Conservation (phyloP, 2,329 filamentous ascomycete genomes). For the Phoma herbarum region DNA sequence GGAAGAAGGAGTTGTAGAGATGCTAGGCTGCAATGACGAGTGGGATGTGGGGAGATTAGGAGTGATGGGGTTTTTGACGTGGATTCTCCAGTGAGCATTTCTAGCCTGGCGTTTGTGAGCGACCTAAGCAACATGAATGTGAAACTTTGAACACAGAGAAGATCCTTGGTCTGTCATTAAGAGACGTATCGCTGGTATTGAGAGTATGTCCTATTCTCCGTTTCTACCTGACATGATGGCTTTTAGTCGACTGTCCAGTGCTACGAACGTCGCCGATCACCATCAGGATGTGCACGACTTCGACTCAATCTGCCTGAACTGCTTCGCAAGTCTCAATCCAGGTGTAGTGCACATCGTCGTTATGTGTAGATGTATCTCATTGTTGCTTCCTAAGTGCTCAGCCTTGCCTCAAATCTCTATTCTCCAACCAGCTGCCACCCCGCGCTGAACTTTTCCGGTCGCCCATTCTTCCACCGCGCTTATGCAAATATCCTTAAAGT, state of each 20-base stretch:
- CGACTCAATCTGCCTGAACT: neutral
- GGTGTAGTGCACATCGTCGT: neutral
- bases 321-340: neutral
- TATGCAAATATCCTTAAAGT: constrained; percentile 51
- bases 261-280: no score
- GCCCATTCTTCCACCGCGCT: constrained; percentile 9
- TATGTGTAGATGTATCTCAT: constrained; percentile 24
- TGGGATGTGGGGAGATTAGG: neutral
- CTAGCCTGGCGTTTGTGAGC: constrained; percentile 25
- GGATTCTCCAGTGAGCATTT: constrained; percentile 20
- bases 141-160: neutral
- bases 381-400: constrained; percentile 17
- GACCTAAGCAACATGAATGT: constrained; percentile 12
- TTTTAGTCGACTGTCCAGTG: no score
- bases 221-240: no score
- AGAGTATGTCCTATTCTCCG: no score
- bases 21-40: neutral
- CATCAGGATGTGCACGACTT: no score
- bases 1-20: constrained; percentile 50
- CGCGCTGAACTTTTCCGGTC: constrained; percentile 9
- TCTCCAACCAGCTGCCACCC: constrained; percentile 8
- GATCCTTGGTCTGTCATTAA: no score
- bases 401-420: neutral
- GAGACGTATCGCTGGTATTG: no score
- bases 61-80: neutral